A percentile compares a stretch with the other conserved stretches of the same genome.
phyloP scores from a whole-genome alignment of 495 filamentous ascomycete genomes.

The Lasiosphaeriaceae sp. region DNA sequence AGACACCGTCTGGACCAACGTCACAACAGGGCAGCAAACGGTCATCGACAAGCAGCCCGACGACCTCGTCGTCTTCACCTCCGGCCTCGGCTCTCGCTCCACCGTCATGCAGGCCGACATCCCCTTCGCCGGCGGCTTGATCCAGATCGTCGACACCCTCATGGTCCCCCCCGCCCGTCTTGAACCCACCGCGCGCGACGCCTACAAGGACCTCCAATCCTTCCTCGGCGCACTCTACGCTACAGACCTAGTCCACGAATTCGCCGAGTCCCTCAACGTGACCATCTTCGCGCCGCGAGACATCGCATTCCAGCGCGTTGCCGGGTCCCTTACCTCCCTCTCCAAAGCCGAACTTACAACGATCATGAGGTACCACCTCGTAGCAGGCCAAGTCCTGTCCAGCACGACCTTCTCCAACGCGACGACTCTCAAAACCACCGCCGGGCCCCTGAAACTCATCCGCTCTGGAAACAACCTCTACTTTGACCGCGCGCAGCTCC shows the following conservation, averaged over 20 bases:
- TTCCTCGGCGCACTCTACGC: constrained; percentile 49
- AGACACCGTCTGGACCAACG: constrained; percentile 42
- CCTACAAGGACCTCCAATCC: constrained; percentile 48
- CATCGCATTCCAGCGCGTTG: constrained; percentile 55
- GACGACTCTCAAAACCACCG: constrained; percentile 40
- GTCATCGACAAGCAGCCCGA: constrained; percentile 18
- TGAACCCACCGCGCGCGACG: constrained; percentile 41
- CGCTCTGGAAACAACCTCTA: constrained; percentile 28
- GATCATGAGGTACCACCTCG: constrained; percentile 54
- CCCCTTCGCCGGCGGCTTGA: constrained; percentile 55
- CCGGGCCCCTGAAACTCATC: constrained; percentile 5
- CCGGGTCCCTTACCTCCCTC: constrained; percentile 44
- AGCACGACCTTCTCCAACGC: constrained; percentile 39
- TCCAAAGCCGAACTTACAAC: constrained; percentile 37
- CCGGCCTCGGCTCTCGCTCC: constrained; percentile 25
- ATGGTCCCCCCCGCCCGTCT: constrained; percentile 53
- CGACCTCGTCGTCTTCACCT: constrained; percentile 20
- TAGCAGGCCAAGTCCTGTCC: constrained; percentile 49
- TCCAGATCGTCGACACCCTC: constrained; percentile 59
- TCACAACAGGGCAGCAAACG: constrained; percentile 35
- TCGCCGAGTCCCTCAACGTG: constrained; percentile 42
- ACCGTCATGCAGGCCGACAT: constrained; percentile 41
- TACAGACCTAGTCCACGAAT: constrained; percentile 36
- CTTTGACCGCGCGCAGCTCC: constrained; percentile 50
- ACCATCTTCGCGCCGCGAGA: constrained; percentile 64